Conservation (phyloP, 1,284 basidiomycete genomes). For the Cryptococcus sp. region DNA sequence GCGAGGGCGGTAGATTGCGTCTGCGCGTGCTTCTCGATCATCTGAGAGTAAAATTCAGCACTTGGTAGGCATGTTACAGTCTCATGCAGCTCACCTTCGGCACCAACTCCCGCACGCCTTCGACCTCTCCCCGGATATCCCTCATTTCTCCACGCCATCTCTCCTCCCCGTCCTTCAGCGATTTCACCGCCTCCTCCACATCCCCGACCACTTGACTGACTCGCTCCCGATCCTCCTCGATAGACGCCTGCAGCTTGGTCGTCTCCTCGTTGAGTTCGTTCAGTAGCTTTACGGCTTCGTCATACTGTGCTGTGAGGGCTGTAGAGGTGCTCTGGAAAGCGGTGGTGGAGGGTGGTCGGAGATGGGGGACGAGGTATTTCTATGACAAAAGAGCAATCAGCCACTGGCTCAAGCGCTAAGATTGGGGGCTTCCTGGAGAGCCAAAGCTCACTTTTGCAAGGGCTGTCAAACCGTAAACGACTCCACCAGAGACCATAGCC, state of each 20-base stretch:
- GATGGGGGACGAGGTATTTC: conserved; percentile 90
- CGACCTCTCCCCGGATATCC: conserved; percentile 86
- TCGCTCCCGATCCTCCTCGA: conserved; percentile 76
- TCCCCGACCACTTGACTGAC: conserved; percentile 75
- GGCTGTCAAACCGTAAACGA: conserved; percentile 82
- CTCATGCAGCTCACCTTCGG: conserved; percentile 63
- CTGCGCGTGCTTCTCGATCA: conserved; percentile 92
- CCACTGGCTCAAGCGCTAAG: background rate
- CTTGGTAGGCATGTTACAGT: background rate
- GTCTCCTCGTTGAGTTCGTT: conserved; percentile 53
- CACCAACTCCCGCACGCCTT: conserved; percentile 82
- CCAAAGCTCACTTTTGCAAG: conserved; percentile 68
- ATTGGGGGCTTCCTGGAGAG: background rate
- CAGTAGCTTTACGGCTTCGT: conserved; percentile 78
- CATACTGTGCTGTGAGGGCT: conserved; percentile 84
- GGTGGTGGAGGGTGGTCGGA: conserved; percentile 81
- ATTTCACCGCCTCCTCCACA: conserved; percentile 71
- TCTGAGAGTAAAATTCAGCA: conserved; percentile 52
- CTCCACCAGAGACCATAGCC: conserved; percentile 81
- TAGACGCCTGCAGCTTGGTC: conserved; percentile 73
- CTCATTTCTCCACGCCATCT: conserved; percentile 85
- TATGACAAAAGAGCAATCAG: conserved; percentile 39
- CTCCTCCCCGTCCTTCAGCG: conserved; percentile 72
- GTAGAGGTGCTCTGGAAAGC: conserved; percentile 87
- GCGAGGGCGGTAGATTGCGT: conserved; percentile 62